These are phyloP conservation scores for Colletotrichum orbiculare DNA, from an alignment of 2,329 filamentous ascomycete genomes.

Conservation along the genomic window DNA sequence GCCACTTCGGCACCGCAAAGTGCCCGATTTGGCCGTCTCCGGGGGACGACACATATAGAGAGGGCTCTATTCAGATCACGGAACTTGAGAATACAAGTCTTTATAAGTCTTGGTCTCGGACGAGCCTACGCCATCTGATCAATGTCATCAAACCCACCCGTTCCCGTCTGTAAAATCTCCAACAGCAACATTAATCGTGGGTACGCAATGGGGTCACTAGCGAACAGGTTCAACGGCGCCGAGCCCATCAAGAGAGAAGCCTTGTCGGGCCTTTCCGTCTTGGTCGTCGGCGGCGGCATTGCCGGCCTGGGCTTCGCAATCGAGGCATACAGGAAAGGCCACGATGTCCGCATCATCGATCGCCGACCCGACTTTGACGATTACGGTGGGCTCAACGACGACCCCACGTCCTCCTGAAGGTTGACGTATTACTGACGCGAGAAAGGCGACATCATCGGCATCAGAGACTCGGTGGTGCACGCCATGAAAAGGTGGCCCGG, in stretches of 20 bases:
- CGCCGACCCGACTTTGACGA: constrained; percentile 17
- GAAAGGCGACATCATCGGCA: constrained; percentile 2
- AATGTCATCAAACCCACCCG: too few relatives aligned
- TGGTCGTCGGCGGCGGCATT: constrained; percentile 9
- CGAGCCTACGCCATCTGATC: too few relatives aligned
- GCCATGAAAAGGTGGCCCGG: constrained; percentile 13
- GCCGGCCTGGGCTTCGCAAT: constrained; percentile 31
- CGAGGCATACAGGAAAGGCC: constrained; percentile 29
- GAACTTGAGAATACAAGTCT: too few relatives aligned
- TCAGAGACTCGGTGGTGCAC: background rate
- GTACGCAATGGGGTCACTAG: background rate
- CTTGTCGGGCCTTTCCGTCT: background rate
- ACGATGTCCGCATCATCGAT: constrained; percentile 25
- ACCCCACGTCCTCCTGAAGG: background rate
- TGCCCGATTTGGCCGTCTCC: background rate
- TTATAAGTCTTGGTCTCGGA: too few relatives aligned
- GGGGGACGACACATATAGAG: too few relatives aligned
- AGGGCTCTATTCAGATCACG: too few relatives aligned
- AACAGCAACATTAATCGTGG: too few relatives aligned
- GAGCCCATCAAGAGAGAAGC: background rate
- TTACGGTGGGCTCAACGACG: constrained; percentile 1
- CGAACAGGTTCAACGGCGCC: background rate
- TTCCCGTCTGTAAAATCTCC: too few relatives aligned
- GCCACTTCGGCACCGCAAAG: constrained; percentile 2
- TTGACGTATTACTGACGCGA: background rate